These are phyloP conservation scores for Xerocomus cyaneibrunnescens DNA, from an alignment of 1,284 basidiomycete genomes.

Conservation along the genomic window DNA sequence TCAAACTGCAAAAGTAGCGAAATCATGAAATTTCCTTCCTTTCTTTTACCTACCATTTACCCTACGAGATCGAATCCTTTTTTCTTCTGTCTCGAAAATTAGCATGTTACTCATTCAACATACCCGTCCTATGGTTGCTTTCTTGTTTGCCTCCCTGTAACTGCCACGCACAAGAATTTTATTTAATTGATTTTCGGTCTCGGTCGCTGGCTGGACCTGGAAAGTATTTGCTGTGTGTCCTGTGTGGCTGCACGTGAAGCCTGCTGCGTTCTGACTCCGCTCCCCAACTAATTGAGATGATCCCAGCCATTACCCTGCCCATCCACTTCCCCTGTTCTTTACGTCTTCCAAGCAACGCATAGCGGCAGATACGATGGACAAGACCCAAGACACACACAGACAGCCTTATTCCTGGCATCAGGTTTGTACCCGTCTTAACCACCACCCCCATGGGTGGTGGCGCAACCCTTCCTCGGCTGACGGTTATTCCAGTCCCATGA, in stretches of 20 bases:
- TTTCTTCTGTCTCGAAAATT: constrained; percentile 12
- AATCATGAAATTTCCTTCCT: constrained; percentile 21
- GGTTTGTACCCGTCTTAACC: constrained; percentile 35
- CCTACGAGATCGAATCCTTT: constrained; percentile 14
- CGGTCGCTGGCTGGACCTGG: not conserved
- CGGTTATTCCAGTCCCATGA: constrained; percentile 53
- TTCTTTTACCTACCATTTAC: constrained; percentile 10
- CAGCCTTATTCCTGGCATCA: constrained; percentile 64
- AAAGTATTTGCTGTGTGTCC: not conserved
- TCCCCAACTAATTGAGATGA: constrained; percentile 27
- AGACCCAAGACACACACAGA: constrained; percentile 36
- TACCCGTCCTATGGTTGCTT: constrained; percentile 22
- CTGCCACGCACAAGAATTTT: constrained; percentile 26
- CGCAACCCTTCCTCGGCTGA: constrained; percentile 23
- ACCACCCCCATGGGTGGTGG: constrained; percentile 10
- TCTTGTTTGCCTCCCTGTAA: constrained; percentile 29
- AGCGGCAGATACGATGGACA: constrained; percentile 24
- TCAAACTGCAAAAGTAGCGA: constrained; percentile 37
- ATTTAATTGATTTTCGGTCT: constrained; percentile 15
- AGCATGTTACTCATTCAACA: constrained; percentile 22
- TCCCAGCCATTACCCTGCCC: constrained; percentile 10
- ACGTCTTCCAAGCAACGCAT: constrained; percentile 13
- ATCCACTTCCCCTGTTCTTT: constrained; percentile 7
- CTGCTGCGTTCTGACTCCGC: constrained; percentile 36
- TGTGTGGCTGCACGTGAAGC: constrained; percentile 30